Base-by-base conservation (phyloP, 2,329 filamentous ascomycete genomes). In the Aspergillus tubingensis region DNA sequence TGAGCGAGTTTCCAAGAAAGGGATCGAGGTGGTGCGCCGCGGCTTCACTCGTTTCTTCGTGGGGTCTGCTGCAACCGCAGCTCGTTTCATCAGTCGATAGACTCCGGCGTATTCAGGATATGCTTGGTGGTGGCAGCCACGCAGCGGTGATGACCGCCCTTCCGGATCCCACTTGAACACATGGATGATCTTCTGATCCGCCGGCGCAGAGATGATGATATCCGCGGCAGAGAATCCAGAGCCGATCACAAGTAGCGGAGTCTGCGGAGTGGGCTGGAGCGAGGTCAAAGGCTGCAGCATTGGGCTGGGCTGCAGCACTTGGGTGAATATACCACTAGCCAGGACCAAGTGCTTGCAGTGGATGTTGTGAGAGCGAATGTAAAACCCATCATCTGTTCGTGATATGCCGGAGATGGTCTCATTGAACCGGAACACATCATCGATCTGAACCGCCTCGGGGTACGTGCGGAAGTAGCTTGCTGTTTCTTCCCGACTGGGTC, bases 201-300 rank as follows among this genome's bases (percentile, higher is more conserved):
- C 70, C 27, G 80, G 75, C 19, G 82, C 77, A 5, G 84, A 86
- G 41, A 86, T 82, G 53, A 87, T 86, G 3, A 83, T 77, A 72
- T 88, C 85, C 25, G 85, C 85, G 2, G 85, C 85, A 2, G 84
- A 85, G 70, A 87, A 88, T 0, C 85, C 85, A 8, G 85, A 87
- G 5, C 85, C 85, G 52, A 88, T 77, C 5, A 87, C 81, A 3
- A 88, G 77, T 1, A 86, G 68, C 0, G 84, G 82, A 3, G 68
- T 64, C 4, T 64, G 30, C 2, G 70, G 59, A 59, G 65, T 57
- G 65, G 71, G 44, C 13, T 67, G 66, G 2, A 77, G 69, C 27
- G 68, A 51, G 7, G 79, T 64, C 7, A 87, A 65, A 1, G 83
- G 82, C 15, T 76, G 70, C 3, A 86, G 76, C 8, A 82, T 67